A percentile compares a stretch with the other conserved stretches of the same genome.
Evolutionary conservation across 345 rosid genomes (phyloP).

Genomic region (Rhizophora apiculata): DNA sequence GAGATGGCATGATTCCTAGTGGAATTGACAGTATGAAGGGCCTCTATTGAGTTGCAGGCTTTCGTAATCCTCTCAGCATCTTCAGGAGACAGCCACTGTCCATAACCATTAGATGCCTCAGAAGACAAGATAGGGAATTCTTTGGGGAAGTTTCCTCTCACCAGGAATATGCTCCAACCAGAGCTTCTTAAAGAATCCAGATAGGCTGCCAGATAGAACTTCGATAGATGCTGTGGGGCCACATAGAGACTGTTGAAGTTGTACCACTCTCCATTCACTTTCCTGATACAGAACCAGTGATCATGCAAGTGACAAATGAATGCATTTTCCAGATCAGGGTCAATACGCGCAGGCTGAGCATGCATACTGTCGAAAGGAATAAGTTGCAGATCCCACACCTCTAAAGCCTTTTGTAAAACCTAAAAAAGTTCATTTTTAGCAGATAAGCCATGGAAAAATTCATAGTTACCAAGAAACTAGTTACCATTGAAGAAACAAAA

Average conservation of each 20-base stretch:
- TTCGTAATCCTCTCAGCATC: constrained; percentile 81
- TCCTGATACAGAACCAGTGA: constrained; percentile 93
- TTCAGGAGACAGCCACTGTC: constrained; percentile 88
- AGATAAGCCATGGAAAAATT: constrained; percentile 8
- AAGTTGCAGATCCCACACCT: constrained; percentile 90
- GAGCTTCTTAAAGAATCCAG: constrained; percentile 76
- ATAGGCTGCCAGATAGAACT: constrained; percentile 84
- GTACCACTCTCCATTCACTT: constrained; percentile 89
- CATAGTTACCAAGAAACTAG: constrained; percentile 11
- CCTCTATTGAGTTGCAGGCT: constrained; percentile 43
- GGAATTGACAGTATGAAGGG: constrained; percentile 31
- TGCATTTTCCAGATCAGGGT: constrained; percentile 83
- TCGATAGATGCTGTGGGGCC: constrained; percentile 84
- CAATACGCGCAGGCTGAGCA: constrained; percentile 87
- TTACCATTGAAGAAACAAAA: background rate
- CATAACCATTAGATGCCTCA: constrained; percentile 72
- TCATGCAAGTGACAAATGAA: constrained; percentile 94
- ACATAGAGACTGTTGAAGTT: constrained; percentile 91
- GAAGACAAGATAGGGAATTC: constrained; percentile 71
- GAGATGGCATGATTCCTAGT: constrained; percentile 36
- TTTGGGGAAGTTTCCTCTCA: constrained; percentile 83
- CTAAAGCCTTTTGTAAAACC: constrained; percentile 93
- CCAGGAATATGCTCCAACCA: constrained; percentile 93
- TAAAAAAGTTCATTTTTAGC: constrained; percentile 23
- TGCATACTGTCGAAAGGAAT: constrained; percentile 78